A percentile compares a stretch with the other conserved stretches of the same genome.
Evolutionary conservation across 768 basidiomycete species (phyloP).

Genomic region (Heimioporus sp.): DNA sequence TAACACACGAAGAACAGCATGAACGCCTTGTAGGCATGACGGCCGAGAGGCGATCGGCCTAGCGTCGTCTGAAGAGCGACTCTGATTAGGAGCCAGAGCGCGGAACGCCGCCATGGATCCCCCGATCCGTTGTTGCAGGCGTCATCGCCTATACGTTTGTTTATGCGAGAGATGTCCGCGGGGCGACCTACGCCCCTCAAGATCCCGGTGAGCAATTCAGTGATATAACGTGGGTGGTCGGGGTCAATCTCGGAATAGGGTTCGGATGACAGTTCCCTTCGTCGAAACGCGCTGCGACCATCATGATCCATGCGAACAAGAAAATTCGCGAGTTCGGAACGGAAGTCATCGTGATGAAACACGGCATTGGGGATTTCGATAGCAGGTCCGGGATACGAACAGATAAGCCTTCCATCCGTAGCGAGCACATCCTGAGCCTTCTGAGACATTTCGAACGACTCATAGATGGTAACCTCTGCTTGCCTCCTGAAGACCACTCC

Average conservation of each 20-base stretch:
- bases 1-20: conserved; percentile 40
- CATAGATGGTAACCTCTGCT: conserved; percentile 2
- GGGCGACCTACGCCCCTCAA: conserved; percentile 33
- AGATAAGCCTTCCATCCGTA: conserved; percentile 39
- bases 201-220: conserved; percentile 45
- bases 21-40: conserved; percentile 44
- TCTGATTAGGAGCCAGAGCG: conserved; percentile 36
- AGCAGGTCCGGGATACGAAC: conserved; percentile 46
- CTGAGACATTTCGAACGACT: conserved; percentile 43
- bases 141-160: conserved; percentile 34
- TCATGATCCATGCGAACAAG: conserved; percentile 34
- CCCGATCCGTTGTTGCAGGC: conserved; percentile 9
- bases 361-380: conserved; percentile 31
- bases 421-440: conserved; percentile 32
- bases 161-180: conserved; percentile 21
- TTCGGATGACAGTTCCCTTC: conserved; percentile 22
- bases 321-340: conserved; percentile 36
- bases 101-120: conserved; percentile 35
- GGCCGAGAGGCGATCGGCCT: conserved; percentile 3
- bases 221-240: conserved; percentile 43
- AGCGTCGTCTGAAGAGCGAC: conserved; percentile 34
- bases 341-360: conserved; percentile 31
- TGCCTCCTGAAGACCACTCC: conserved; percentile 38
- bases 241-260: conserved; percentile 22
- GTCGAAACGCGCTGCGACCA: conserved; percentile 16